Evolutionary conservation across 345 rosid genomes (phyloP).

Genomic region (Boechera divaricarpa): DNA sequence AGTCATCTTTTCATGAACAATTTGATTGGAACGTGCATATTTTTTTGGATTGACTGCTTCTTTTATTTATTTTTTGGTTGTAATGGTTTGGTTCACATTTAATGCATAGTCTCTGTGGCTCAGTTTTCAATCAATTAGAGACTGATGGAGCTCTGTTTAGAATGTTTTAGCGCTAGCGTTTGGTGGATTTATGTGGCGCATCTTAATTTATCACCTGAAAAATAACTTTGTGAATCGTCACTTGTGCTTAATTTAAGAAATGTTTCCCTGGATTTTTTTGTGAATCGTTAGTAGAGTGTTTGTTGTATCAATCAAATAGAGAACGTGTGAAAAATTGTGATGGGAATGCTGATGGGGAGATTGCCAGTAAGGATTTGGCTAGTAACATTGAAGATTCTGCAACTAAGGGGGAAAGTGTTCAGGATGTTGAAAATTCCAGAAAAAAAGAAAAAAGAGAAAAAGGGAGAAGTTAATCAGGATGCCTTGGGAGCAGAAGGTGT

Average conservation of each 20-base stretch:
- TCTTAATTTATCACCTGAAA: neutral
- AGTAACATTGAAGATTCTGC: slow-evolving; percentile 15
- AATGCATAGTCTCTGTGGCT: neutral
- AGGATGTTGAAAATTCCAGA: neutral
- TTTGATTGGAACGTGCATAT: neutral
- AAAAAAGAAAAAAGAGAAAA: neutral
- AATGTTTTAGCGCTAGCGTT: neutral
- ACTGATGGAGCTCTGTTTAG: neutral
- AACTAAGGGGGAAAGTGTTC: neutral
- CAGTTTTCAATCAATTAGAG: neutral
- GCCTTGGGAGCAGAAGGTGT: slow-evolving; percentile 12
- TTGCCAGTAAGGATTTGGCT: slow-evolving; percentile 15
- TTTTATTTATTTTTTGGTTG: neutral
- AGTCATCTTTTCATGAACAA: neutral
- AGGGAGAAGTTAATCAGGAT: slow-evolving; percentile 14
- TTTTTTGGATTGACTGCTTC: neutral
- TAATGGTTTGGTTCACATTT: neutral
- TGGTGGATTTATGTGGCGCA: slow-evolving; percentile 6
- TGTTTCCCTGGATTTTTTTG: neutral
- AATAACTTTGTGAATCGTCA: neutral
- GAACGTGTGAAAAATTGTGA: neutral
- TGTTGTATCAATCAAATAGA: slow-evolving; percentile 18
- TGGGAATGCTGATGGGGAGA: slow-evolving; percentile 26
- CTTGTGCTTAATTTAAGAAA: slow-evolving; percentile 15
- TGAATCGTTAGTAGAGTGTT: neutral